Base-by-base conservation (phyloP, 1,139 yeast species). In the Lizanozyma gosingica region DNA sequence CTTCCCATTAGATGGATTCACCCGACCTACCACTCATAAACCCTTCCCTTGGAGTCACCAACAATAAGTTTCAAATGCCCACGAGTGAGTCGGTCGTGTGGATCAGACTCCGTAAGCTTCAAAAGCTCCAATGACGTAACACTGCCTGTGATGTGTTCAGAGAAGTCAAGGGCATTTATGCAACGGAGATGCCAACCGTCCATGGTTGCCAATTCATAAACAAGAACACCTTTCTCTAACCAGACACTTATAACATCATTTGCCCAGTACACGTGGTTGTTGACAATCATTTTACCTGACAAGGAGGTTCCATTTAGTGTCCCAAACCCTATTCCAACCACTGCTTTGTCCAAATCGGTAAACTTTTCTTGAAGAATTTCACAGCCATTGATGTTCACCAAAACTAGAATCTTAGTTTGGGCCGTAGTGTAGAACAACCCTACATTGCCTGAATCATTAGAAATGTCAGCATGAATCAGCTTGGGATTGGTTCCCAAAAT, bases 361-460 rank as follows among this genome's bases (percentile, higher is more conserved):
- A 66, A 43, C 2, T 40, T 39, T 14, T 49, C 42, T 3, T 47
- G 44, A 3, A 62, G 37, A 2, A 77, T 59, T 2, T 53, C 37
- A 4, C 68, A 69, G 0, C 87, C 87, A 55, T 83, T 82, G 18
- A 81, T 54, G 3, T 77, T 77, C 53, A 22, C 29, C 29, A 22
- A 22, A 11, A 22, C 9, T 6, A 22, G 29, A 11, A 22, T 53
- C 3, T 43, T 29, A 15, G 45, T 47, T 17, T 41, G 46, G 8
- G 51, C 36, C n/a, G n/a, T n/a, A 15, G 45, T 41, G 44, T 57
- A 50, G 1, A 71, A 48, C 0, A 70, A 55, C 2, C 71, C 73
- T 35, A 82, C 66, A 40, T 66, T 64, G 0, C 86, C 88, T 0
- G 76, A 61, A 41, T 75, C 77, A 47, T 73, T 68, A 1, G 83